Percentiles rank a stretch among this genome's conserved stretches.
Evolutionary conservation across 345 rosid genomes (phyloP).

Genomic region (Eucalyptus erythrocorys): DNA sequence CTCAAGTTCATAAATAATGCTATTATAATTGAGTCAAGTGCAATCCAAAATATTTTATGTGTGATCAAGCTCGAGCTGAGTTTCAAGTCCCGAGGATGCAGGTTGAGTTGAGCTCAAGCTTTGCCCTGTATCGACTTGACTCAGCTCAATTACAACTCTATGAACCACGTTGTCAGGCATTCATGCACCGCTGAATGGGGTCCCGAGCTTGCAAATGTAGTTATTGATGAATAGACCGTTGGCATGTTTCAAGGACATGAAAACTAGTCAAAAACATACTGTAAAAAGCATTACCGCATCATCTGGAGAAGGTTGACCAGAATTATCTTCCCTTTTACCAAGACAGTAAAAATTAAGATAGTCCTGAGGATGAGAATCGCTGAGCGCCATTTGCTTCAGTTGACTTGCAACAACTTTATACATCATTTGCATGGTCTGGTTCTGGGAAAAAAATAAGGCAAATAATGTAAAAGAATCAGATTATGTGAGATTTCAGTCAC

Average conservation of each 20-base stretch:
- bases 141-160: background rate
- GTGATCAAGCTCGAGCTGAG: background rate
- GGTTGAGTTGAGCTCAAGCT: background rate
- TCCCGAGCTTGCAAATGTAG: background rate
- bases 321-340: slow-evolving; percentile 53
- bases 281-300: slow-evolving; percentile 21
- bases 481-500: background rate
- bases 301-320: slow-evolving; percentile 6
- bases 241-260: background rate
- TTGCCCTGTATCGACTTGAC: background rate
- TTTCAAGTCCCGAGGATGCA: background rate
- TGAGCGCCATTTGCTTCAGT: slow-evolving; percentile 33
- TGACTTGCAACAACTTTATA: slow-evolving; percentile 49
- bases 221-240: background rate
- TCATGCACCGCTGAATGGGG: background rate
- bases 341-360: slow-evolving; percentile 95
- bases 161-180: background rate
- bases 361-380: slow-evolving; percentile 63
- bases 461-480: background rate
- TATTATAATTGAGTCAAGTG: background rate
- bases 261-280: background rate
- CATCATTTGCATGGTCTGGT: slow-evolving; percentile 95
- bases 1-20: background rate
- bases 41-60: background rate
- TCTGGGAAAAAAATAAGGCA: slow-evolving; percentile 24